Percentiles rank a stretch among this genome's conserved stretches.
phyloP scores from a whole-genome alignment of 2,329 filamentous ascomycete genomes.

The Tolypocladium tundrense region DNA sequence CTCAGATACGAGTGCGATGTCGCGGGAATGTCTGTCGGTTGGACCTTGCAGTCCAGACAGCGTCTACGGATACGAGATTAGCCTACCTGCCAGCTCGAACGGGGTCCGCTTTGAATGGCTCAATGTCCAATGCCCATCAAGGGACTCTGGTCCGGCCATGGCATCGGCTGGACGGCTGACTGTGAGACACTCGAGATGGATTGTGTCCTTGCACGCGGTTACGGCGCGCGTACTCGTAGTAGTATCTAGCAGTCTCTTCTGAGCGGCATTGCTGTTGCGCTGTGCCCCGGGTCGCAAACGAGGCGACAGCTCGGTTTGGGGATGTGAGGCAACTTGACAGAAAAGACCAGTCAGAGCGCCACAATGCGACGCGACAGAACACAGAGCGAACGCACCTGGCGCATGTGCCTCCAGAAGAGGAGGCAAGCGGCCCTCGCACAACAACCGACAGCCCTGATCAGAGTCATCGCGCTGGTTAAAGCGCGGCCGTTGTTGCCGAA shows the following conservation, averaged over 20 bases:
- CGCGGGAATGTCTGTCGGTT: neutral
- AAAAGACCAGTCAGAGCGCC: neutral
- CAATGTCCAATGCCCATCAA: neutral
- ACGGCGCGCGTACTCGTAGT: neutral
- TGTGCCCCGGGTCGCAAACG: neutral
- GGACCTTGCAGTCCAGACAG: neutral
- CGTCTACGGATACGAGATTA: neutral
- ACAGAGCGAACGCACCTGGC: neutral
- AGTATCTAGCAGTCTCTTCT: no score
- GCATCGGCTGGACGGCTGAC: neutral
- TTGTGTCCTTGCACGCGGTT: neutral
- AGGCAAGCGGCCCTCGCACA: neutral
- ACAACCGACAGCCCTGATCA: neutral
- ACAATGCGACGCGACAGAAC: neutral
- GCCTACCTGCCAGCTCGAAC: neutral
- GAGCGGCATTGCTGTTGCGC: neutral
- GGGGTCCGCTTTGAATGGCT: neutral
- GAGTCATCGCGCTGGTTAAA: neutral
- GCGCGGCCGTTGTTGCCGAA: neutral
- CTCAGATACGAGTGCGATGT: neutral
- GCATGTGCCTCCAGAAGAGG: neutral
- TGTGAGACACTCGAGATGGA: neutral
- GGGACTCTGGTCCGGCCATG: neutral
- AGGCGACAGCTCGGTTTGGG: neutral
- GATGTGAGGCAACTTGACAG: neutral